Evolutionary conservation across 2,329 filamentous ascomycete species (phyloP), one percentile per base, ranked within the genome.

Genomic region (Colletotrichum simmondsii): DNA sequence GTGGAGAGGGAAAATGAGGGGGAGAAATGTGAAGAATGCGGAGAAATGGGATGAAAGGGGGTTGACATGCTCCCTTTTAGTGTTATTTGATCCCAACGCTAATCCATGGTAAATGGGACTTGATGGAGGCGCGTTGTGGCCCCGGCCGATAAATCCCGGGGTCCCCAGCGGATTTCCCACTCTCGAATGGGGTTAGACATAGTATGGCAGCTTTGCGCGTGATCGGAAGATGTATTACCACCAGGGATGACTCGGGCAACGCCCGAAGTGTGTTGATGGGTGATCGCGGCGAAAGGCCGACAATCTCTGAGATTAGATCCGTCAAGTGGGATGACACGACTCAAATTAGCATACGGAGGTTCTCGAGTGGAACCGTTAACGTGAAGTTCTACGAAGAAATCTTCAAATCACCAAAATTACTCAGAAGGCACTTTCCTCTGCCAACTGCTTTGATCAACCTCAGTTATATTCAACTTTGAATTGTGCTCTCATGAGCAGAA

Each of bases 21-120:
- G 58, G 69, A 72, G 65, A 72, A 72, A 68, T 35, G n/a, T n/a
- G 52, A 63, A 59, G 32, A 63, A 61, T 62, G 72, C 72, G 72
- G 72, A 74, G 71, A 72, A 74, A 71, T 64, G 37, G 28, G 16
- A 60, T 22, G 19, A 49, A 49, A n/a, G 7, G 19, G 64, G 63
- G 28, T 10, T n/a, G 53, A 37, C 28, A 28, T 52, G 56, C 26
- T 52, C 64, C 28, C 35, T 60, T 53, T 53, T 54, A 63, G 65
- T 63, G 32, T 26, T 32, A n/a, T 22, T 32, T 24, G 57, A 16
- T 30, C 35, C 42, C 11, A n/a, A 42, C 57, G 57, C 57, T 59
- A 59, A 19, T 59, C n/a, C 42, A 49, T 49, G 42, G 42, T 19
- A 4, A n/a, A 49, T 42, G 19, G 42, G 19, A n/a, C 16, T 10